phyloP scores from a whole-genome alignment of 2,329 filamentous ascomycete genomes.

The Diaporthe nobilis region DNA sequence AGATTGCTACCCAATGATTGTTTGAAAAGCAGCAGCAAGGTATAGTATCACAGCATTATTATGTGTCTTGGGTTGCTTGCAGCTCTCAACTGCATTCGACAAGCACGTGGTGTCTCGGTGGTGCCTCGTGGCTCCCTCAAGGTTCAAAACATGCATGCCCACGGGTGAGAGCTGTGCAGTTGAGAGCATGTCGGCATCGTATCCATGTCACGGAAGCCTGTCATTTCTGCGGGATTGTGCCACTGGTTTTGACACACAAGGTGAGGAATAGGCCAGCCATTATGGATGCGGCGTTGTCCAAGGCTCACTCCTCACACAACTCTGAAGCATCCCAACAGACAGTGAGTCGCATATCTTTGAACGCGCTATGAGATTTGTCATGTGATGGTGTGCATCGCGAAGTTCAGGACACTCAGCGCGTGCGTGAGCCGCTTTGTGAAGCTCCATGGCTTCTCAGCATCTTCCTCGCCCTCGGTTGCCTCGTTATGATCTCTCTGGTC shows the following conservation, averaged over 20 bases:
- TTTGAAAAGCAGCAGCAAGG: background rate
- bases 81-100: background rate
- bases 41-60: constrained; percentile 8
- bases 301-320: background rate
- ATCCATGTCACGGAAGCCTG: background rate
- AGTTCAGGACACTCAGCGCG: background rate
- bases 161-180: background rate
- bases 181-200: background rate
- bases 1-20: background rate
- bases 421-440: background rate
- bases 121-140: too few species aligned
- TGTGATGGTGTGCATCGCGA: constrained; percentile 1
- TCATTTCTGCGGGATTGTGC: background rate
- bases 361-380: background rate
- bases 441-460: background rate
- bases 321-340: background rate
- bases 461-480: background rate
- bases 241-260: background rate
- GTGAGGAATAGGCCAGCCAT: background rate
- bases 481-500: background rate
- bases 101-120: background rate
- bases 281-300: background rate
- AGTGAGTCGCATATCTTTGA: background rate
- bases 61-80: background rate
- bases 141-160: background rate